phyloP scores from a whole-genome alignment of 352 stramenopile species.

The Plasmopara muralis region DNA sequence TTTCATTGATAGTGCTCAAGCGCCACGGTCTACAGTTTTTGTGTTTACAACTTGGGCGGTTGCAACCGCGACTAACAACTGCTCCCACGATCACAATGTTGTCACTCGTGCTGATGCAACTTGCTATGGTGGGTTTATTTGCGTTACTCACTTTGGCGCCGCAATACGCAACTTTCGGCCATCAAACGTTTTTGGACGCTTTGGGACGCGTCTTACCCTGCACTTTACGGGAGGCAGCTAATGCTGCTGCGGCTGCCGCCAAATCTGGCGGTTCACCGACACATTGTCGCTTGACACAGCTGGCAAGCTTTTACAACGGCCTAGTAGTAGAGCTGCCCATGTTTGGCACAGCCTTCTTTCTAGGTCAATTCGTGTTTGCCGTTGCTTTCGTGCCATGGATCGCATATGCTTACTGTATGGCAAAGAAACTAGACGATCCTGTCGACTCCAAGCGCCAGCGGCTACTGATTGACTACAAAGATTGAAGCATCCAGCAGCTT shows the following conservation, averaged over 20 bases:
- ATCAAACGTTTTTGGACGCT: slow-evolving; percentile 57
- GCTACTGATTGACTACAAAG: slow-evolving; percentile 54
- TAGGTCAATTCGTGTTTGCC: slow-evolving; percentile 67
- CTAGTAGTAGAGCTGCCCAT: slow-evolving; percentile 64
- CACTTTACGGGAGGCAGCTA: slow-evolving; percentile 60
- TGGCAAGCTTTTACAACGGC: slow-evolving; percentile 75
- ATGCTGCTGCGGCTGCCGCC: slow-evolving; percentile 25
- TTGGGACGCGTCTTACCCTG: slow-evolving; percentile 45
- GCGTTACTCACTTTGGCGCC: slow-evolving; percentile 71
- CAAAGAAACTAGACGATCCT: slow-evolving; percentile 48
- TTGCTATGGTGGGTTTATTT: slow-evolving; percentile 78
- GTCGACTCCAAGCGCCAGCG: slow-evolving; percentile 64
- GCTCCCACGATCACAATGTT: slow-evolving; percentile 72
- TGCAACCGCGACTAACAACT: slow-evolving; percentile 67
- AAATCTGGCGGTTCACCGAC: slow-evolving; percentile 19
- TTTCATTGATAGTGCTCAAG: slow-evolving; percentile 67
- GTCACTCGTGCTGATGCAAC: slow-evolving; percentile 74
- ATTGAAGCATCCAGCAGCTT: not conserved
- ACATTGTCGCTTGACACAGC: slow-evolving; percentile 72
- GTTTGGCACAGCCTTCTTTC: slow-evolving; percentile 68
- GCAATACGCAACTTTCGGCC: slow-evolving; percentile 81
- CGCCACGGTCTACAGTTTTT: slow-evolving; percentile 73
- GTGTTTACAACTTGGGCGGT: slow-evolving; percentile 65
- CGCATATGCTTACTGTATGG: slow-evolving; percentile 64
- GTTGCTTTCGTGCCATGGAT: slow-evolving; percentile 74